Base-by-base conservation (phyloP, 139 green algal genomes). In the Chlamydomonas schloesseri region DNA sequence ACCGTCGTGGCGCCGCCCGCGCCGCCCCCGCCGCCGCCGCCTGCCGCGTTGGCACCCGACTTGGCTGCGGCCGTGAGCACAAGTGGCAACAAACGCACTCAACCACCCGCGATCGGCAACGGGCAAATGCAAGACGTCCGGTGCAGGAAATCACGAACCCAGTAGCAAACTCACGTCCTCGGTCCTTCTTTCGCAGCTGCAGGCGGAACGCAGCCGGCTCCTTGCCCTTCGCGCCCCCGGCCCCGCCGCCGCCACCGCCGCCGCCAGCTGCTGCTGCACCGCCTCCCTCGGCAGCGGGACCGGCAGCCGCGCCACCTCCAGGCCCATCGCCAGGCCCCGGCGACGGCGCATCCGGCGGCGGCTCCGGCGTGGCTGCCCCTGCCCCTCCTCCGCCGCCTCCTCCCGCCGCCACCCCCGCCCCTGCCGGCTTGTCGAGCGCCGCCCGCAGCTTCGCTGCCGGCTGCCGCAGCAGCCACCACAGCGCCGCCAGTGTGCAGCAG, bases 401-500 rank as follows among this genome's bases (percentile, higher is more conserved):
- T n/a, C n/a, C n/a, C n/a, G n/a, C n/a, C n/a, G n/a, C n/a, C n/a
- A n/a, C n/a, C n/a, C n/a, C n/a, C 31, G 20, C 13, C 36, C 2
- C 70, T 10, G 36, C 31, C 28, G 50, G 53, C 31, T 24, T n/a
- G 11, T 58, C 75, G 0, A 20, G 55, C 29, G 55, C 17, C 34
- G 75, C 23, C 11, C 33, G 18, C 8, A 29, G 60, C 26, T 57
- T 73, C 26, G 76, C 76, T 21, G 46, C 57, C 37, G 76, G 78
- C 78, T 84, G 78, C 64, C 31, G 18, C 29, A 84, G 46, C 64
- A 84, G 78, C 78, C 78, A 84, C 78, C 78, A 74, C n/a, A 67
- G 11, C 3, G 78, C 68, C 4, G 78, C 78, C 42, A 84, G 78
- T 17, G 34, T 37, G 31, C 78, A 84, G 64, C 78, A 84, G 42